Evolutionary conservation across 2,329 filamentous ascomycete species (phyloP), one percentile per base, ranked within the genome.

Genomic region (Aphanocladium album): DNA sequence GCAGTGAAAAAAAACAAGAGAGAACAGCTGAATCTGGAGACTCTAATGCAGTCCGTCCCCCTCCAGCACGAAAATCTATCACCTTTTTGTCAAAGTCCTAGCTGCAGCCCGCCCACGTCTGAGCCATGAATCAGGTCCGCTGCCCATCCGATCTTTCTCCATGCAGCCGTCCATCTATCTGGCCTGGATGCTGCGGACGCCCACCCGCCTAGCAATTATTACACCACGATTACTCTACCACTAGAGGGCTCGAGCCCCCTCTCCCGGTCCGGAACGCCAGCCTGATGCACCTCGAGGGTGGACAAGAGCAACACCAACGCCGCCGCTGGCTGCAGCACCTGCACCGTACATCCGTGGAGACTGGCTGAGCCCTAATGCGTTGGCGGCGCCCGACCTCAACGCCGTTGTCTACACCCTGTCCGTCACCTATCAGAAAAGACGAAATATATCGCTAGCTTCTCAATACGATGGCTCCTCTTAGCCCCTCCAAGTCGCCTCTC

Each of bases 61-160:
- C 47, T 43, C 46, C 39, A 35, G 25, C 25, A 35, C 39, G 55
- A 17, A 43, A 23, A 30, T n/a, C 50, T 60, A 41, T 54, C 57
- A 60, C 35, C 54, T 54, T 50, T 41, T 54, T 5, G 17, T 30
- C 23, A 8, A 23, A 35, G 5, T 12, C 41, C 6, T 39, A 14
- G 50, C 46, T 25, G 46, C 41, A 47, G 50, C 25, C 5, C 16
- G 16, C 49, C n/a, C 2, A 25, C 27, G 50, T 47, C n/a, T 25
- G 43, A 47, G 57, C 57, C 49, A 45, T 60, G 57, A 54, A 54
- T 54, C 57, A 60, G 57, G 57, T 46, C 50, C 57, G 33, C n/a
- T 39, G 50, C 43, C 49, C 50, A 33, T 60, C 57, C 27, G 41
- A 47, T 60, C 49, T 47, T 27, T 41, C 57, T 25, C 57, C 21